These are phyloP conservation scores for Rhododendron griersonianum DNA, from an alignment of 148 eudicot genomes.

Conservation along the genomic window DNA sequence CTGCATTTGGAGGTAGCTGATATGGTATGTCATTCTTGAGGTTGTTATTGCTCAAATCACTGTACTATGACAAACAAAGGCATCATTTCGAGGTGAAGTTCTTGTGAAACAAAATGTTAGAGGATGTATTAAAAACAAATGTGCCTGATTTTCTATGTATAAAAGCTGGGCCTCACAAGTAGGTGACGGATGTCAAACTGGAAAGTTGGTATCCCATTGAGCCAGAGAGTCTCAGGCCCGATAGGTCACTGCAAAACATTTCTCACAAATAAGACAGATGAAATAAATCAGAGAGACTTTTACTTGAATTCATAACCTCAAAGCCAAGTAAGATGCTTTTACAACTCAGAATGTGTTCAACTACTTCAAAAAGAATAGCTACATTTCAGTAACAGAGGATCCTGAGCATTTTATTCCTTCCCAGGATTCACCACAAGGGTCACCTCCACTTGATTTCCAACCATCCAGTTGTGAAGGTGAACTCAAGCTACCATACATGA, in stretches of 20 bases:
- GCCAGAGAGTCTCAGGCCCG: constrained; percentile 44
- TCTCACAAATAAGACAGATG: neutral
- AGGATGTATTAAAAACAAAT: neutral
- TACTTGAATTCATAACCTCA: neutral
- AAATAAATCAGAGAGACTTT: neutral
- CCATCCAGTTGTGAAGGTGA: constrained; percentile 37
- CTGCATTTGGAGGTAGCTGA: constrained; percentile 60
- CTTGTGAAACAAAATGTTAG: neutral
- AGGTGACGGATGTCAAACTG: constrained; percentile 45
- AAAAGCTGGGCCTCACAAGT: constrained; percentile 46
- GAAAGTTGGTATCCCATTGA: constrained; percentile 54
- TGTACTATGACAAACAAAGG: constrained; percentile 28
- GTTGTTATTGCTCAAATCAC: constrained; percentile 66
- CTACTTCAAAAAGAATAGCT: constrained; percentile 3
- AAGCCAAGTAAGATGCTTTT: neutral
- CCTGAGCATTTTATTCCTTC: constrained; percentile 56
- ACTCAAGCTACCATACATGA: constrained; percentile 48
- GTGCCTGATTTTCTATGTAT: neutral
- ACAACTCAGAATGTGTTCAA: neutral
- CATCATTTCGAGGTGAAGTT: constrained; percentile 14
- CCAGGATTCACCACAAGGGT: constrained; percentile 72
- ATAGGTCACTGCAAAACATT: constrained; percentile 34
- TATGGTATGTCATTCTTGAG: constrained; percentile 53
- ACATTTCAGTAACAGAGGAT: constrained; percentile 58
- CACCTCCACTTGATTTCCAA: constrained; percentile 66